phyloP scores from a whole-genome alignment of 2,329 filamentous ascomycete species.

The Fusarium sp. region DNA sequence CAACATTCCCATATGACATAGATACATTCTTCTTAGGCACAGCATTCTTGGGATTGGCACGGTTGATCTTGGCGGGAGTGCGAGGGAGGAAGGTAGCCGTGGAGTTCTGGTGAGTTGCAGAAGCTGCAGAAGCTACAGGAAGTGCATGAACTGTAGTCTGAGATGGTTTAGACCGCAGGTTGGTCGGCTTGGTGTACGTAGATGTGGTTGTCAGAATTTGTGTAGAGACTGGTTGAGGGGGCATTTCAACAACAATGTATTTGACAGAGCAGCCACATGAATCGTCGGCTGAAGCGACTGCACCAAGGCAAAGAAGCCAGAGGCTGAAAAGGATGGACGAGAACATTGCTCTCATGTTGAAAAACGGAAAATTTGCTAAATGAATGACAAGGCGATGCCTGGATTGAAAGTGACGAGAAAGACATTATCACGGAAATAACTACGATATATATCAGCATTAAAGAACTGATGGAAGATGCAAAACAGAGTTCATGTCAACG shows the following conservation, averaged over 20 bases:
- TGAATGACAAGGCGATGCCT: slow-evolving; percentile 22
- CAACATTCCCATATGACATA: slow-evolving; percentile 16
- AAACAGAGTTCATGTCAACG: slow-evolving; percentile 18
- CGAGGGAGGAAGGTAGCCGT: slow-evolving; percentile 20
- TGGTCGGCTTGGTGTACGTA: neutral
- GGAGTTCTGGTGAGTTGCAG: slow-evolving; percentile 10
- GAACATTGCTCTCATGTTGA: slow-evolving; percentile 24
- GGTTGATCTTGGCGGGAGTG: slow-evolving; percentile 6
- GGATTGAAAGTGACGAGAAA: neutral
- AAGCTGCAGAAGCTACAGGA: neutral
- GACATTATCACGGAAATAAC: neutral
- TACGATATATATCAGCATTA: slow-evolving; percentile 1
- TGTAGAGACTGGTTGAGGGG: neutral
- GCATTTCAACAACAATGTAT: slow-evolving; percentile 28
- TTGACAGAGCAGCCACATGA: slow-evolving; percentile 27
- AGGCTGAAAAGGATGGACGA: slow-evolving; percentile 33
- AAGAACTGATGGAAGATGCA: neutral
- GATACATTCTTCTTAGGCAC: slow-evolving; percentile 17
- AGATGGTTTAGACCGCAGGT: neutral
- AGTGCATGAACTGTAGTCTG: slow-evolving; percentile 10
- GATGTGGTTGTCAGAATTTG: neutral
- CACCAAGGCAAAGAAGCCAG: slow-evolving; percentile 5
- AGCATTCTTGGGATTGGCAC: slow-evolving; percentile 12
- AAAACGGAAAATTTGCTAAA: neutral
- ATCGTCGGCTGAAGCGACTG: slow-evolving; percentile 1